Base-by-base conservation (phyloP, 257 asterid genomes). In the Salvia miltiorrhiza region DNA sequence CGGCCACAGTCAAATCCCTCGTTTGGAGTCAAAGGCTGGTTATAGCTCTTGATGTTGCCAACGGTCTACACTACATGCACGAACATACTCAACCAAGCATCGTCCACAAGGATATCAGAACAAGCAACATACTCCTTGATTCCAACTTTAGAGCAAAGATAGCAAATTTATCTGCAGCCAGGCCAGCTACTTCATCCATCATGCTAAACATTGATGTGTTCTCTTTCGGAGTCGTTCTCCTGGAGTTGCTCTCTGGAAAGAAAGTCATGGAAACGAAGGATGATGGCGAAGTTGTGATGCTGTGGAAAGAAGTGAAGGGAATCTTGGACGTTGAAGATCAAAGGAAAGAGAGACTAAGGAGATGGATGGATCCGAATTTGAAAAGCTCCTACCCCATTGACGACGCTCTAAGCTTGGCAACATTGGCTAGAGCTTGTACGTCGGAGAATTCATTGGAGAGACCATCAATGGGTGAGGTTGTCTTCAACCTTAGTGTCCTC, bases 51-150 rank as follows among this genome's bases (percentile, higher is more conserved):
- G 96, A 91, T 39, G 85, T 87, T 3, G 96, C 97, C 7, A 88
- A 91, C 4, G 96, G 96, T 43, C 82, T 91, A 12, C 96, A 88
- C 30, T 87, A 88, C 84, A n/a, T 88, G 86, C 97, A 88, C 23
- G 93, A 91, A 72, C 96, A 83, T 53, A 74, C 85, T 63, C 85
- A 87, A 69, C 96, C 97, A 3, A 88, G 86, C 32, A 55, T 91
- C 1, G 88, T 84, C 56, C 97, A 91, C 67, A 67, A 84, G 65
- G 91, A 87, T 69, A 72, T 88, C 57, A 71, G 63, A 44, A 75
- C 91, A 2, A 82, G 85, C 80, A 88, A 84, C 62, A 82, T 91
- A 71, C 91, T 91, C 40, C 77, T 88, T 5, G 95, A 91, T 67
- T 87, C 93, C 1, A 88, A 66, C 19, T 88, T 86, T 7, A 85